Percentiles rank a stretch among this genome's conserved stretches.
Conservation (phyloP, 805 yeast genomes). For the Torulaspora quercuum region DNA sequence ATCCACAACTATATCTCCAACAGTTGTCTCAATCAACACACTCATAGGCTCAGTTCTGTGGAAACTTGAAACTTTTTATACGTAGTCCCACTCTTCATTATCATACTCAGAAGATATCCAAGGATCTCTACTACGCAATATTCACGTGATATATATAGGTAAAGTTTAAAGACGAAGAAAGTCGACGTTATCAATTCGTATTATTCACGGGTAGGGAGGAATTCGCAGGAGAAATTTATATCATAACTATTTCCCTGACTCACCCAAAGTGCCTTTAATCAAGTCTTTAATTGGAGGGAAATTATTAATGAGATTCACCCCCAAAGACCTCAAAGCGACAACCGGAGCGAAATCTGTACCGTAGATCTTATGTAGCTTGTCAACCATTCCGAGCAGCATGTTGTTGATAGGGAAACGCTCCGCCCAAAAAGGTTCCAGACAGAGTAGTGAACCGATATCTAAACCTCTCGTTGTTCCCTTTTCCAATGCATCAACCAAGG, state of each 20-base stretch:
- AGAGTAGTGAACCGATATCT: conserved; percentile 79
- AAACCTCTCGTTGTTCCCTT: conserved; percentile 70
- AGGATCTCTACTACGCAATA: no score
- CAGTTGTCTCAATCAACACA: conserved; percentile 41
- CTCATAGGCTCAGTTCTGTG: no score
- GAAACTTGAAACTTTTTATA: no score
- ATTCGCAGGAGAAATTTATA: no score
- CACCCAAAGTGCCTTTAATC: conserved; percentile 58
- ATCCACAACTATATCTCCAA: conserved; percentile 51
- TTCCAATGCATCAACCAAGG: conserved; percentile 66
- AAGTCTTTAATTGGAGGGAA: conserved; percentile 63
- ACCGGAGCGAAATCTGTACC: conserved; percentile 68
- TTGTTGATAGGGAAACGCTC: conserved; percentile 81
- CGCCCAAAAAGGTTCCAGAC: conserved; percentile 82
- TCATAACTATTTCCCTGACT: conserved; percentile 24
- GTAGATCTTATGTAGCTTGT: conserved; percentile 85
- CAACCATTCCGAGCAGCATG: conserved; percentile 79
- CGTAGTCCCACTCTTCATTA: no score
- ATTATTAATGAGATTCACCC: conserved; percentile 65
- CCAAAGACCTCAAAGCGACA: conserved; percentile 70
- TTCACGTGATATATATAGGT: no score
- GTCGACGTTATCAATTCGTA: no score
- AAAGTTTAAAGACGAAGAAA: no score
- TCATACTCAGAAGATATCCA: no score
- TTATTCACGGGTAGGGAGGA: no score